Conservation (phyloP, 345 rosid species). For the Erucastrum elatum region DNA sequence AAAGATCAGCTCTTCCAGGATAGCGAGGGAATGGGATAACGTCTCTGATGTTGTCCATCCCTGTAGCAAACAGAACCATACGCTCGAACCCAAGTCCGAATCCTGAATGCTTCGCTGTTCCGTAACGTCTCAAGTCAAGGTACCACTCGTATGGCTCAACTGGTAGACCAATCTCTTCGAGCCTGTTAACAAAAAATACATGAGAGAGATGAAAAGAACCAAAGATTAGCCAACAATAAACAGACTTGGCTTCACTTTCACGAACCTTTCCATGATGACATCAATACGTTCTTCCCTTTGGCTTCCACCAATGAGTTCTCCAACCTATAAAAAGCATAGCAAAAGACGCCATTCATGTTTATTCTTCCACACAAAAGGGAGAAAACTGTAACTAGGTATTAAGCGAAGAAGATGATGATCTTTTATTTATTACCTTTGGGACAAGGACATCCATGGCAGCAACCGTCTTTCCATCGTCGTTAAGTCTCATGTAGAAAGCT, state of each 20-base stretch:
- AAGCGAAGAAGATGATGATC: neutral
- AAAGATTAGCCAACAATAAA: neutral
- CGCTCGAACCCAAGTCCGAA: conserved; percentile 93
- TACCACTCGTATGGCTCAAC: conserved; percentile 90
- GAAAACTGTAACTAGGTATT: neutral
- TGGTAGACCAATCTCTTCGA: conserved; percentile 72
- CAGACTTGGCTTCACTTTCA: conserved; percentile 1
- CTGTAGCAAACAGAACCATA: conserved; percentile 95
- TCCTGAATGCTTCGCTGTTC: conserved; percentile 88
- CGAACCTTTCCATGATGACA: conserved; percentile 62
- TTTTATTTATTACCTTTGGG: conserved; percentile 77
- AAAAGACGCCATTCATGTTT: neutral
- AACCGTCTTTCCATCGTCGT: conserved; percentile 83
- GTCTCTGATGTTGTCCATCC: conserved; percentile 83
- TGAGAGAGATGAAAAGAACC: neutral
- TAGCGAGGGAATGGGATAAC: conserved; percentile 93
- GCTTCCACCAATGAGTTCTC: conserved; percentile 97
- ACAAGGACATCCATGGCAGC: conserved; percentile 99
- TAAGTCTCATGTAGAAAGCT: conserved; percentile 95
- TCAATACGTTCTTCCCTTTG: conserved; percentile 93
- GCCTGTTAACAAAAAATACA: conserved; percentile 44
- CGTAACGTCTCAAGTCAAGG: conserved; percentile 80
- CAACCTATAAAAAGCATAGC: conserved; percentile 52
- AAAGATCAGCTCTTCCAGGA: conserved; percentile 95
- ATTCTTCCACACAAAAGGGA: neutral